Base-by-base conservation (phyloP, 2,329 filamentous ascomycete genomes). In the Calonectria naviculata region DNA sequence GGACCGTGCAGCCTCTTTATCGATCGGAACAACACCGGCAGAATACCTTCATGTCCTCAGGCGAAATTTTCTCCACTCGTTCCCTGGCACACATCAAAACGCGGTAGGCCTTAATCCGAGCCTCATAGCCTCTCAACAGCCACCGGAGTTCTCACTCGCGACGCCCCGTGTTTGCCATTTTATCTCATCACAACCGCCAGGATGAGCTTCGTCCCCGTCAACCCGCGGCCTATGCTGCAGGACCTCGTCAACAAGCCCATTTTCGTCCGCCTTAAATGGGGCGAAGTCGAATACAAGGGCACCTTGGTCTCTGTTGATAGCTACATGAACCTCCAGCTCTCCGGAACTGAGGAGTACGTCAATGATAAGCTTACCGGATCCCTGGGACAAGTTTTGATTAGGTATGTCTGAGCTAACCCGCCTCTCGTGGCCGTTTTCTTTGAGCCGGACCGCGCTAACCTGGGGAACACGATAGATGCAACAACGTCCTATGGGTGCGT, bases 311-410 rank as follows among this genome's bases (percentile, higher is more conserved):
- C 93, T 79, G 94, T 97, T 81, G 97, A 99, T 87, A 95, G 94
- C 81, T 99, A 99, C 88, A 98, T 99, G 96, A 99, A 99, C 87
- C 92, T 99, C 75, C 95, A 98, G 86, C 90, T 99, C 74, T 92
- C 92, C 76, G 93, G 93, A 79, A 95, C 96, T 63, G 94, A 98
- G 85, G 97, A 99, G 85, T 98, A 93, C 85, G 94, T 98, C 80
- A 92, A 95, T 81, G 93, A 94, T 77, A 94, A 97, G 89, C 92
- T 91, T 82, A 95, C 93, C 41, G 96, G 95, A 68, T 91, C 91
- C 60, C 86, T 99, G 75, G 97, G 97, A 8, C 93, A 98, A 85
- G 95, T 99, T 54, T 84, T 99, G 79, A 98, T 99, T 80, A 89
- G 96, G 93, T 97, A 84, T 72, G 87, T 79, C 63, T 31, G 8